Evolutionary conservation across 2,329 filamentous ascomycete species (phyloP), one percentile per base, ranked within the genome.

Genomic region (Calonectria multiphialidica): DNA sequence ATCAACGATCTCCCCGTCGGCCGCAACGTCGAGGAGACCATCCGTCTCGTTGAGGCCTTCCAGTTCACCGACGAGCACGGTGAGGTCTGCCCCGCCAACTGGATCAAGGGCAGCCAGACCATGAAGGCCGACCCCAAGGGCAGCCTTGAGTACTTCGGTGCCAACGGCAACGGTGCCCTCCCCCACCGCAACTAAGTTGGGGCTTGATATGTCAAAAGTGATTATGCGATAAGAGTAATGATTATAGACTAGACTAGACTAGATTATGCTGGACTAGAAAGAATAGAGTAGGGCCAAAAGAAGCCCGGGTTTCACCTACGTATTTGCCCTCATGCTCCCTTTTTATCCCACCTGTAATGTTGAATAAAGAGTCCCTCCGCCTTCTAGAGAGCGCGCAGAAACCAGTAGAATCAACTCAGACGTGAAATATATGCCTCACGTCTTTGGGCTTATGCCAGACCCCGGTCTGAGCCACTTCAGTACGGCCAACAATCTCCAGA

Each of bases 1-100:
- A 86, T 92, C 85, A 92, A 92, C 83, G 90, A 93, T 78, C 86
- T 92, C 37, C 89, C 90, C 72, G 90, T 93, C 74, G 91, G 91
- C 72, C 90, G 91, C 76, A 88, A 89, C 76, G 91, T 93, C 67
- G 89, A 92, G 80, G 91, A 93, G 84, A 89, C 90, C 2, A 86
- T 92, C 77, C 90, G 91, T 44, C 92, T 93, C 1, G 89, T 92
- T 71, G 88, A 93, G 76, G 93, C 93, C 7, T 95, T 95, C 83
- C 94, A 96, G 83, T 94, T 96, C 86, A 94, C 94, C 15, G 93
- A 96, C 77, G 93, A 95, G 77, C 94, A 94, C 88, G 95, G 95
- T 84, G 92, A 94, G 81, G 90, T 95, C 68, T 96, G 87, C 83
- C 87, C 87, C 53, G 87, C 87, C 66, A 87, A 86, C 78, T 88